Evolutionary conservation across 352 stramenopile species (phyloP).

Genomic region (Phytophthora meadii): DNA sequence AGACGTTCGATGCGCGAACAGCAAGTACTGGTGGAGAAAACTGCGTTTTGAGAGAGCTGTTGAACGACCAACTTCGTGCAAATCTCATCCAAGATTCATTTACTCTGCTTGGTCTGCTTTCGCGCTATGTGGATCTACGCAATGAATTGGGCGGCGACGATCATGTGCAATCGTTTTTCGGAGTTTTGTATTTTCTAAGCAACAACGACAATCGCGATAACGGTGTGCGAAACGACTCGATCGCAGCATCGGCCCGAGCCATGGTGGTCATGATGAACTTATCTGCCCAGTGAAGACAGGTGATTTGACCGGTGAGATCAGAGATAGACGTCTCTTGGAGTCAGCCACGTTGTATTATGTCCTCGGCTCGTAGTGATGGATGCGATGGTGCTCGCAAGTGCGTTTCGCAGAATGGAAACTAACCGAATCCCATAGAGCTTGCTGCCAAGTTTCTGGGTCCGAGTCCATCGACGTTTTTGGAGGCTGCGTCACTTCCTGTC

Average conservation of each 20-base stretch:
- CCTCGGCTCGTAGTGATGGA: not conserved
- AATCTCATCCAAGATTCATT: slow-evolving; percentile 66
- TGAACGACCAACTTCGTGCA: slow-evolving; percentile 37
- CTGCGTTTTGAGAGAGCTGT: slow-evolving; percentile 24
- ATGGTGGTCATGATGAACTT: slow-evolving; percentile 47
- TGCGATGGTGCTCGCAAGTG: slow-evolving; percentile 11
- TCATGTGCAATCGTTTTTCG: slow-evolving; percentile 65
- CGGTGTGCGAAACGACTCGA: slow-evolving; percentile 47
- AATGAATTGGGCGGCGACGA: slow-evolving; percentile 58
- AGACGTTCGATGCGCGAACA: slow-evolving; percentile 65
- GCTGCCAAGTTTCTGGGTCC: not conserved
- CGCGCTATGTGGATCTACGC: slow-evolving; percentile 71
- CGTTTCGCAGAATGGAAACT: slow-evolving; percentile 7
- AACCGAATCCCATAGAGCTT: not conserved
- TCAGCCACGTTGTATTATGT: too few species aligned
- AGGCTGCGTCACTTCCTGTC: slow-evolving; percentile 19
- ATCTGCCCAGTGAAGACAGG: slow-evolving; percentile 12
- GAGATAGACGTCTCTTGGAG: slow-evolving; percentile 10
- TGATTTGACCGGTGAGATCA: not conserved
- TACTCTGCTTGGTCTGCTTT: slow-evolving; percentile 60
- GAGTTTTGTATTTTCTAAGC: slow-evolving; percentile 58
- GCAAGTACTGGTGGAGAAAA: slow-evolving; percentile 31
- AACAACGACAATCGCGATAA: slow-evolving; percentile 29
- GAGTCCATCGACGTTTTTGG: slow-evolving; percentile 1
- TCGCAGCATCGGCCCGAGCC: slow-evolving; percentile 55